Base-by-base conservation (phyloP, 805 yeast species). In the Barnettozyma vustinii region DNA sequence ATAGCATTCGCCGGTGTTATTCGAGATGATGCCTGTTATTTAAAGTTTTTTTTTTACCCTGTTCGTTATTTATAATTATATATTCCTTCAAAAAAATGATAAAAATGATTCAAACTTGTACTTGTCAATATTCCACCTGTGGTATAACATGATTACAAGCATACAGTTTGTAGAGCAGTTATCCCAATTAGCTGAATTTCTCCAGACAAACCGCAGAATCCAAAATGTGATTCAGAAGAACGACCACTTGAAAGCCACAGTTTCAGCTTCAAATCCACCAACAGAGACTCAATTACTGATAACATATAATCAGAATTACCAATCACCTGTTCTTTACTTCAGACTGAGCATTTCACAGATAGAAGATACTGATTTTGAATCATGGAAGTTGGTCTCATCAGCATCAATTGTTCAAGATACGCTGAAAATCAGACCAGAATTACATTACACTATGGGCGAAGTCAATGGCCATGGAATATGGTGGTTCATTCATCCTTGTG, bases 401-500 rank as follows among this genome's bases (percentile, higher is more conserved):
- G 16, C 18, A 9, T 26, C 37, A 27, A 9, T 16, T 12, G 30
- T 47, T 20, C 40, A 13, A 7, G 18, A 42, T 5, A 5, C 21
- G 3, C 39, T 42, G 5, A 30, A 36, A 9, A 15, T 47, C 9
- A 39, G 42, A 13, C 21, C 43, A 8, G 27, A 32, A 2, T 48
- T 45, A 39, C 46, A 49, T 20, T 43, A 50, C 9, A 33, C 59
- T 8, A 10, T 58, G 37, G 45, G 37, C 9, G 56, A 56, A 21
- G 6, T 37, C 5, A 16, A 25, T 4, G 26, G 45, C 1, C 10
- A 35, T 9, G 37, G 26, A 2, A 51, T 50, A 9, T 60, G 59
- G 61, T 56, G 55, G 55, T 64, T 61, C 45, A 37, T 74, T 1
- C 79, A 74, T 51, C 77, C 78, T 4, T 74, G 79, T 56, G 64